Percentiles rank a stretch among this genome's conserved stretches.
phyloP scores from a whole-genome alignment of 2,329 filamentous ascomycete genomes.

The Shiraia sp. region DNA sequence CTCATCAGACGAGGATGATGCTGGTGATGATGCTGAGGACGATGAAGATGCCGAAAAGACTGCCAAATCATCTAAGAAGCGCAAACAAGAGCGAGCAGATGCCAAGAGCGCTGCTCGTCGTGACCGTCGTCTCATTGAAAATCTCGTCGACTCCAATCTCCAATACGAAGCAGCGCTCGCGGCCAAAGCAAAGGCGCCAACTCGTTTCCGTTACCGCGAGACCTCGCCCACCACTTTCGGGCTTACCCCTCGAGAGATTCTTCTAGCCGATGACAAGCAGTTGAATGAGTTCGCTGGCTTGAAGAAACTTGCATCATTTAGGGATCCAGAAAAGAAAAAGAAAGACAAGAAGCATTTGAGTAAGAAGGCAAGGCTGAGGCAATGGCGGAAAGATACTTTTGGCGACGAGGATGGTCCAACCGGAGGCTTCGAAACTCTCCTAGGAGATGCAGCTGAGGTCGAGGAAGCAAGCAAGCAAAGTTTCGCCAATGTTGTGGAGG shows the following conservation, averaged over 20 bases:
- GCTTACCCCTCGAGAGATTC: constrained; percentile 85
- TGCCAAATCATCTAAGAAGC: constrained; percentile 52
- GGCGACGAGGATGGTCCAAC: constrained; percentile 60
- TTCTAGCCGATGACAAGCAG: constrained; percentile 82
- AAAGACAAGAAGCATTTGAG: constrained; percentile 85
- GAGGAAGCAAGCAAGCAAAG: constrained; percentile 1
- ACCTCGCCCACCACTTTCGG: constrained; percentile 90
- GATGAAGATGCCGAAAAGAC: constrained; percentile 45
- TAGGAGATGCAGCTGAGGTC: constrained; percentile 15
- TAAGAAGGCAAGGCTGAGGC: constrained; percentile 86
- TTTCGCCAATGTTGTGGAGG: constrained; percentile 17
- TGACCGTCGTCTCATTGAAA: constrained; percentile 82
- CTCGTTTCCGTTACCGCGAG: constrained; percentile 86
- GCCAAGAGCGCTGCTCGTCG: constrained; percentile 74
- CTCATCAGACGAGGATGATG: constrained; percentile 49
- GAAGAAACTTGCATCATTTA: constrained; percentile 91
- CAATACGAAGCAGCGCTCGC: constrained; percentile 68
- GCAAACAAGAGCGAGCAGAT: constrained; percentile 52
- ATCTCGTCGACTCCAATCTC: constrained; percentile 80
- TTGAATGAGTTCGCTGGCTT: constrained; percentile 90
- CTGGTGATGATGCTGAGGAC: constrained; percentile 53
- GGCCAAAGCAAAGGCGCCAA: constrained; percentile 55
- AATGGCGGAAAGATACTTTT: constrained; percentile 79
- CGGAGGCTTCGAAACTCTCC: constrained; percentile 44
- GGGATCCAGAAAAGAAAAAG: constrained; percentile 85